A percentile compares a stretch with the other conserved stretches of the same genome.
Conservation (phyloP, 306 rosid genomes). For the Erythrophleum fordii region DNA sequence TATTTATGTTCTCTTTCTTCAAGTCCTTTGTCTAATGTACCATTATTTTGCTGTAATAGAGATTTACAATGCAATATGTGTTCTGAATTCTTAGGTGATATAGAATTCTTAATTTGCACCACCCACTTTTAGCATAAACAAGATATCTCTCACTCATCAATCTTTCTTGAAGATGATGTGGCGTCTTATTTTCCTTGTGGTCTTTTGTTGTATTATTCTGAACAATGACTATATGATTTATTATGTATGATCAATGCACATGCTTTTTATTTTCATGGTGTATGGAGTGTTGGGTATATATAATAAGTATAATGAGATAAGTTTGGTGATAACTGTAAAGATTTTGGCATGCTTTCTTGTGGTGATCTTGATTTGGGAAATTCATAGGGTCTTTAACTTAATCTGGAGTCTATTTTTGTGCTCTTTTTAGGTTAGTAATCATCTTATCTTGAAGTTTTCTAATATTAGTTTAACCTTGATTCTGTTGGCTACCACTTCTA, state of each 20-base stretch:
- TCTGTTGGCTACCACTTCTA: conserved; percentile 10
- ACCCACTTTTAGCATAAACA: background rate
- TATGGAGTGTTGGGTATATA: conserved; percentile 96
- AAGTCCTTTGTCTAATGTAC: conserved; percentile 95
- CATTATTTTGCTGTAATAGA: conserved; percentile 97
- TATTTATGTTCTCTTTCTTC: conserved; percentile 46
- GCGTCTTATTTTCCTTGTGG: conserved; percentile 92
- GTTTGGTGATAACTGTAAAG: conserved; percentile 81
- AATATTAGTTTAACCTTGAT: conserved; percentile 22
- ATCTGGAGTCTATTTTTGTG: conserved; percentile 79
- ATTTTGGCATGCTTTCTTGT: conserved; percentile 87
- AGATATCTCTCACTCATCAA: conserved; percentile 19
- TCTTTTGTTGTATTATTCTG: conserved; percentile 89
- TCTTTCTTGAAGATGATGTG: conserved; percentile 87
- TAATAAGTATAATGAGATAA: conserved; percentile 80
- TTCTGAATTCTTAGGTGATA: conserved; percentile 95
- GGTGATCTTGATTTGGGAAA: conserved; percentile 94
- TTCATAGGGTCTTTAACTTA: conserved; percentile 90
- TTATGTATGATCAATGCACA: conserved; percentile 99
- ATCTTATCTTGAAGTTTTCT: conserved; percentile 26
- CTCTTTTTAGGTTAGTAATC: conserved; percentile 74
- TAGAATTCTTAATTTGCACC: conserved; percentile 4
- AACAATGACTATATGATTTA: conserved; percentile 93
- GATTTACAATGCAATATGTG: conserved; percentile 94
- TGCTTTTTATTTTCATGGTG: conserved; percentile 94